A percentile compares a stretch with the other conserved stretches of the same genome.
Conservation (phyloP, 306 rosid genomes). For the Ormosia semicastrata region DNA sequence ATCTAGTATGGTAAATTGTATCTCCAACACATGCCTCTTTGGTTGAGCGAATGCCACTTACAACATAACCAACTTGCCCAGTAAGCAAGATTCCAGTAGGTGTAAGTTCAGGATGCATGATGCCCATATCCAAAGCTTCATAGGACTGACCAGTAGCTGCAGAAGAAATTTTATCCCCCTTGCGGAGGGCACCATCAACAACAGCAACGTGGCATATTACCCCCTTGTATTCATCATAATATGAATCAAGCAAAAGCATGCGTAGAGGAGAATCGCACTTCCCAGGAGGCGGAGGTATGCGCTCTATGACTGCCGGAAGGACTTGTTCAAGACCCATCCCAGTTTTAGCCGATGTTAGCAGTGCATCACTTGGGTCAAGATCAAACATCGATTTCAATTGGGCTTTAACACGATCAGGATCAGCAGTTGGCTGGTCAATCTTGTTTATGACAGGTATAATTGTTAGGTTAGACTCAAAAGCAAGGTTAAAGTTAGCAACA, state of each 20-base stretch:
- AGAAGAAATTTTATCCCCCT: constrained; percentile 86
- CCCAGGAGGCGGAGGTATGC: constrained; percentile 89
- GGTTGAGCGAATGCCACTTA: constrained; percentile 96
- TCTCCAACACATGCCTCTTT: constrained; percentile 96
- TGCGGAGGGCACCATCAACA: constrained; percentile 75
- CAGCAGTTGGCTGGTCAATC: constrained; percentile 93
- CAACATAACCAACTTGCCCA: constrained; percentile 95
- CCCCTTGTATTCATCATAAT: constrained; percentile 93
- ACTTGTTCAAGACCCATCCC: constrained; percentile 91
- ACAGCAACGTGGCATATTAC: constrained; percentile 92
- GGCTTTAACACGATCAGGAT: constrained; percentile 82
- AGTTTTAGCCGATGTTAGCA: constrained; percentile 92
- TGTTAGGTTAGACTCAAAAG: constrained; percentile 74
- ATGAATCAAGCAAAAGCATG: constrained; percentile 90
- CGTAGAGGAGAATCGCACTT: constrained; percentile 61
- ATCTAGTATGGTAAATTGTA: constrained; percentile 68
- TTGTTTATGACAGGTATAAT: constrained; percentile 83
- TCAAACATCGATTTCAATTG: constrained; percentile 90
- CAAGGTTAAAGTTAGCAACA: constrained; percentile 91
- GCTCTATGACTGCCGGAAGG: constrained; percentile 84
- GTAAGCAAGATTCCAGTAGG: constrained; percentile 82
- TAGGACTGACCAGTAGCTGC: constrained; percentile 72
- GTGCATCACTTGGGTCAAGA: constrained; percentile 74
- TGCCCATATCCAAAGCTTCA: constrained; percentile 82
- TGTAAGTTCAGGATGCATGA: constrained; percentile 95